Conservation (phyloP, 805 yeast genomes). For the Kurtzmaniella fragi region DNA sequence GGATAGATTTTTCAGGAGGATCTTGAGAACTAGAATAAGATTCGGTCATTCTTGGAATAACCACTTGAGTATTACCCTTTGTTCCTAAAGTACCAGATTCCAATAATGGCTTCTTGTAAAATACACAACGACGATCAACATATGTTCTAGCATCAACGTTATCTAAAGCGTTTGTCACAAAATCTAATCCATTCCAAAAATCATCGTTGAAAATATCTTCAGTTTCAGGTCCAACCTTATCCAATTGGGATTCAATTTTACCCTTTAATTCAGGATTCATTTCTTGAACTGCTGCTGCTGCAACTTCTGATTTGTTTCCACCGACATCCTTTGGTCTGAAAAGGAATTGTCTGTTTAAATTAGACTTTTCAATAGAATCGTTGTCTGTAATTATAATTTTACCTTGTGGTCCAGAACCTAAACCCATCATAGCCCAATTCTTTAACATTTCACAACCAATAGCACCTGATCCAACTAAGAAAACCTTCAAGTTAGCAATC, state of each 20-base stretch:
- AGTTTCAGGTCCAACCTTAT: slow-evolving; percentile 92
- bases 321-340: slow-evolving; percentile 96
- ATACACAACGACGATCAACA: slow-evolving; percentile 95
- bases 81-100: slow-evolving; percentile 98
- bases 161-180: slow-evolving; percentile 95
- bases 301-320: slow-evolving; percentile 81
- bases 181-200: slow-evolving; percentile 81
- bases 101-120: slow-evolving; percentile 81
- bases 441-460: slow-evolving; percentile 98
- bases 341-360: slow-evolving; percentile 92
- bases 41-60: slow-evolving; percentile 90
- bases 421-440: slow-evolving; percentile 96
- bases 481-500: slow-evolving; percentile 73
- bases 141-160: slow-evolving; percentile 97
- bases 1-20: slow-evolving; percentile 97
- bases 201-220: slow-evolving; percentile 78
- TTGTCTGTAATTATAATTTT: slow-evolving; percentile 83
- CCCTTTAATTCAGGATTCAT: slow-evolving; percentile 86
- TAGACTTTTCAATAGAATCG: slow-evolving; percentile 92
- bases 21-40: slow-evolving; percentile 95
- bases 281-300: slow-evolving; percentile 72
- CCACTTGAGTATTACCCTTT: slow-evolving; percentile 96
- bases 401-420: slow-evolving; percentile 90
- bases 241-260: slow-evolving; percentile 69
- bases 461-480: slow-evolving; percentile 96